A percentile compares a stretch with the other conserved stretches of the same genome.
Conservation (phyloP, 2,329 filamentous ascomycete species). For the Thelonectria discophora region DNA sequence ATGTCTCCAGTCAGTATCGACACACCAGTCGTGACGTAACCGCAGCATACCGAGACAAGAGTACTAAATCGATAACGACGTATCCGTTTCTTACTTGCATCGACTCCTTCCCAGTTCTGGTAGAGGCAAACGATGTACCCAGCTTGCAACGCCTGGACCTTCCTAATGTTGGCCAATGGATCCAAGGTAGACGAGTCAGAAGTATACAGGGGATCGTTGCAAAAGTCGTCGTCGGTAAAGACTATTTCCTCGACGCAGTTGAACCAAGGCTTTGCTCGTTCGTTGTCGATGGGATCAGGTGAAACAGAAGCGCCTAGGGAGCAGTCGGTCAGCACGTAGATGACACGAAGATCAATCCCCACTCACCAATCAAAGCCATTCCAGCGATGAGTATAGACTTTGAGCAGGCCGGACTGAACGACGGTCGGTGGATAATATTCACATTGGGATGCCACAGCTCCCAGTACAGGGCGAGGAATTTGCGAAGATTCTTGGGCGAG, state of each 20-base stretch:
- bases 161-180: not conserved
- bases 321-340: not conserved
- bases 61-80: constrained; percentile 13
- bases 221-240: constrained; percentile 7
- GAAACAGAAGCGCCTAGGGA: constrained; percentile 1
- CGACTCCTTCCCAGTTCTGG: constrained; percentile 10
- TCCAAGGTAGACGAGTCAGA: not conserved
- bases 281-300: not conserved
- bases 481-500: constrained; percentile 1
- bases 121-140: constrained; percentile 5
- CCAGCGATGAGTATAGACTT: not conserved
- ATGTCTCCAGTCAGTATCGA: not conserved
- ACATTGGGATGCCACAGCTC: constrained; percentile 8
- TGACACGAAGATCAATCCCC: not conserved
- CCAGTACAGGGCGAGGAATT: constrained; percentile 6
- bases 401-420: not conserved
- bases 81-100: constrained; percentile 5
- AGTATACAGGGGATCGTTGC: not conserved
- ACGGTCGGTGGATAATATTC: constrained; percentile 5
- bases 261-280: constrained; percentile 4
- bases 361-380: constrained; percentile 5
- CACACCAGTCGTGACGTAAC: not conserved
- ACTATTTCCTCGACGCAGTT: constrained; percentile 11
- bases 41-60: not conserved
- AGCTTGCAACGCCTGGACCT: constrained; percentile 4